A percentile compares a stretch with the other conserved stretches of the same genome.
These are phyloP conservation scores for Ophiostoma sp. DNA, from an alignment of 2,329 filamentous ascomycete species.

Conservation along the genomic window DNA sequence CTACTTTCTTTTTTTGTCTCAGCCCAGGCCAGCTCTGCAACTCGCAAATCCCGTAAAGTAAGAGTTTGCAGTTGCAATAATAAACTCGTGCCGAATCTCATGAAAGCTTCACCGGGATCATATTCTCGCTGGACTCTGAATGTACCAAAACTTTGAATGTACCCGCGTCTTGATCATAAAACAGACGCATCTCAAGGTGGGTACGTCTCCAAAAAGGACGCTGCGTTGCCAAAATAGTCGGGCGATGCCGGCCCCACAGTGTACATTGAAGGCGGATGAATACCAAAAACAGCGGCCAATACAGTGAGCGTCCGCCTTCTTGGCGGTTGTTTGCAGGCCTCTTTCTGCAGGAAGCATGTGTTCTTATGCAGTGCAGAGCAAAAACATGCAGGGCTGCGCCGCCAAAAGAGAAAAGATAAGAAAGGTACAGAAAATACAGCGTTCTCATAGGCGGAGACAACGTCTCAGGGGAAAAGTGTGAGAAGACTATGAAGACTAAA, in stretches of 20 bases:
- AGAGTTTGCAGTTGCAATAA: not conserved
- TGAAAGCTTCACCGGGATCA: not conserved
- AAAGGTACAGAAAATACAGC: not conserved
- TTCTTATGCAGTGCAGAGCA: not conserved
- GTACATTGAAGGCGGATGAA: not conserved
- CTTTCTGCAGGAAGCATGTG: not conserved
- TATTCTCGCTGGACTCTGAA: not conserved
- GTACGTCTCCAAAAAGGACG: not conserved
- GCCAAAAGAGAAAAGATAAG: not conserved
- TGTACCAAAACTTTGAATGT: not conserved
- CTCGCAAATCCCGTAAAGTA: not conserved
- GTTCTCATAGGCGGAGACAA: conserved; percentile 1
- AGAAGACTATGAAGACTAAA: not conserved
- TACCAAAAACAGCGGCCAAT: not conserved
- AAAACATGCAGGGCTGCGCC: conserved; percentile 6
- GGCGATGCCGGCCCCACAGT: conserved; percentile 19
- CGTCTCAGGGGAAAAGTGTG: not conserved
- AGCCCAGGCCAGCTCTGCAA: not conserved
- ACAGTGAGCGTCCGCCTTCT: not conserved
- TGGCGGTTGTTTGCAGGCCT: not conserved
- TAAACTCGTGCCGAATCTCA: not conserved
- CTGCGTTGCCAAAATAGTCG: not conserved
- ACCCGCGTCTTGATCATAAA: not conserved
- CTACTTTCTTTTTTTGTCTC: not conserved
- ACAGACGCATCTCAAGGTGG: not conserved